phyloP scores from a whole-genome alignment of 2,329 filamentous ascomycete species.

The Mycocentrospora acerina region DNA sequence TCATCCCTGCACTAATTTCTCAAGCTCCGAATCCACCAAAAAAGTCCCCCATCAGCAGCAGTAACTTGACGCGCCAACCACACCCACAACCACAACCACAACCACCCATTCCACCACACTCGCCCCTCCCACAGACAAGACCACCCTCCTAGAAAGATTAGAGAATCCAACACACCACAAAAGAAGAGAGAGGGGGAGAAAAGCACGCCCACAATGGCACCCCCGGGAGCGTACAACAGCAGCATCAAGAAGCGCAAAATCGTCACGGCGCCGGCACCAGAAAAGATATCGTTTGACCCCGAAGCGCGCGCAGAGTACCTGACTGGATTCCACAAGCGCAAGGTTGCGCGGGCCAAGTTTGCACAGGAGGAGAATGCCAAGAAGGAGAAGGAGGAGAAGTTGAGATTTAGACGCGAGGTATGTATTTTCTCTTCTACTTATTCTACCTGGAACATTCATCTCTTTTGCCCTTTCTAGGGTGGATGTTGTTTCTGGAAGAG shows the following conservation, averaged over 20 bases:
- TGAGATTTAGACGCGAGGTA: constrained; percentile 75
- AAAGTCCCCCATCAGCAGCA: constrained; percentile 1
- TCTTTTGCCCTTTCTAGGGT: too few species aligned
- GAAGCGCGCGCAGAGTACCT: constrained; percentile 81
- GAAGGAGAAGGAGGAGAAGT: constrained; percentile 74
- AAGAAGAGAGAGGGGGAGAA: too few species aligned
- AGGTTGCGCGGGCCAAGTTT: constrained; percentile 78
- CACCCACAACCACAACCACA: background rate
- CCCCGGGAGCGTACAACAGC: too few species aligned
- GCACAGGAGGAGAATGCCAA: constrained; percentile 81
- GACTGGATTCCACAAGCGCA: constrained; percentile 96
- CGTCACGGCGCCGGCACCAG: constrained; percentile 59
- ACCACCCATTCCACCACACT: background rate
- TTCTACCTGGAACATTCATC: too few species aligned
- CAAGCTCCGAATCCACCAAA: constrained; percentile 9
- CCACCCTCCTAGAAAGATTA: too few species aligned
- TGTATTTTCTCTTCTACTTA: constrained; percentile 14
- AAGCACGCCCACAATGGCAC: too few species aligned
- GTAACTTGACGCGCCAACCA: constrained; percentile 2
- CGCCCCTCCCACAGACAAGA: too few species aligned
- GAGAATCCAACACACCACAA: too few species aligned
- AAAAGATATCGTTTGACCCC: constrained; percentile 84
- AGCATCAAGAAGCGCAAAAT: constrained; percentile 37
- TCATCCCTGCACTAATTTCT: constrained; percentile 28
- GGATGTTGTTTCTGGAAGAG: too few species aligned